These are phyloP conservation scores for Trichoderma breve DNA, from an alignment of 2,329 filamentous ascomycete species.

Conservation along the genomic window DNA sequence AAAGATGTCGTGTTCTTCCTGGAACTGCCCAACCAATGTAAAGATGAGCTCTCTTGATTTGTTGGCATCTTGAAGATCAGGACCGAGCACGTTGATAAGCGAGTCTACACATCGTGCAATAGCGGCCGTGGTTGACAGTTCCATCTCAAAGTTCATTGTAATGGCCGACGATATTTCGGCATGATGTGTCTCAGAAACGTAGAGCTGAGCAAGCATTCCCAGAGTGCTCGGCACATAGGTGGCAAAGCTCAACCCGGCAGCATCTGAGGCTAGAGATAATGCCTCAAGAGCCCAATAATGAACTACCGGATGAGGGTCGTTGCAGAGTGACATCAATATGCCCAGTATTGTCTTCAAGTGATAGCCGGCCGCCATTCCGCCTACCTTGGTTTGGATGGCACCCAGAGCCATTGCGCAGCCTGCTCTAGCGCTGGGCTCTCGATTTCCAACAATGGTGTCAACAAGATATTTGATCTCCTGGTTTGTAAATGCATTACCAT, in stretches of 20 bases:
- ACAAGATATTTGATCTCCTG: constrained; percentile 87
- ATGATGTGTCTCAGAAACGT: constrained; percentile 88
- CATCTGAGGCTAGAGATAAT: constrained; percentile 80
- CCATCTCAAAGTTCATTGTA: constrained; percentile 87
- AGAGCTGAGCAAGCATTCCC: constrained; percentile 91
- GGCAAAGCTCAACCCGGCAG: constrained; percentile 88
- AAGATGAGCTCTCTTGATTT: constrained; percentile 93
- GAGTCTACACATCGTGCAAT: constrained; percentile 88
- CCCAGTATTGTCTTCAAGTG: constrained; percentile 97
- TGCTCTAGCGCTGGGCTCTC: constrained; percentile 88
- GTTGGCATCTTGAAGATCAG: constrained; percentile 86
- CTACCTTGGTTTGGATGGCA: constrained; percentile 90
- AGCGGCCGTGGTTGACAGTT: constrained; percentile 76
- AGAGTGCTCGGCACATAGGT: constrained; percentile 86
- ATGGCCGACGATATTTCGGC: constrained; percentile 74
- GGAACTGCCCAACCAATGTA: constrained; percentile 79
- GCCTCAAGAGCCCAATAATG: constrained; percentile 97
- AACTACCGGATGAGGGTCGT: constrained; percentile 90
- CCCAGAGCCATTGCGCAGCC: constrained; percentile 93
- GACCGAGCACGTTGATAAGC: constrained; percentile 93
- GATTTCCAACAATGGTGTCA: constrained; percentile 89
- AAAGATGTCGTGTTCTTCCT: constrained; percentile 67
- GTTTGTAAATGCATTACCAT: constrained; percentile 86
- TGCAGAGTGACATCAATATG: constrained; percentile 95
- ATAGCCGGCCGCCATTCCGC: constrained; percentile 94